Base-by-base conservation (phyloP, 2,329 filamentous ascomycete species). In the Stagonosporopsis chrysanthemi region DNA sequence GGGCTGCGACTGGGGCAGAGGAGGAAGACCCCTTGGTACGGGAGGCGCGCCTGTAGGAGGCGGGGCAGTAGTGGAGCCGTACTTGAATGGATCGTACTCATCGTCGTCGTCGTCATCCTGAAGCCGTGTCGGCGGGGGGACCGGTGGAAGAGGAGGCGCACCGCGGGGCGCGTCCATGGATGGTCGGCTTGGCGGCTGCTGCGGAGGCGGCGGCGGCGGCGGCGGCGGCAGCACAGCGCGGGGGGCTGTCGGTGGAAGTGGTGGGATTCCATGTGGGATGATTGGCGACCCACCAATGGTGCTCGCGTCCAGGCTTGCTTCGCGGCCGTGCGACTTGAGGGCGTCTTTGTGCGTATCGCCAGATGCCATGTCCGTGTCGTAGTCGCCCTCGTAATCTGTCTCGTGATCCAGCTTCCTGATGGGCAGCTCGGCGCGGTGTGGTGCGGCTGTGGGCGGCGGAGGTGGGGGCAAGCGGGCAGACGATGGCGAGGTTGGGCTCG, bases 351-450 rank as follows among this genome's bases (percentile, higher is more conserved):
- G 92, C 53, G 90, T 91, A n/a, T 87, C 92, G 9, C 91, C 89
- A n/a, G 93, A 91, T 1, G 90, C 93, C 72, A 98, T 98, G 73
- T 98, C 95, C 6, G 95, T 98, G 68, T 98, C 95, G 73, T 98
- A 98, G 72, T 98, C 95, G 6, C 94, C 95, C 73, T 99, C 95
- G 71, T 98, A 98, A 71, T 97, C 94, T 0, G 92, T 96, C 31
- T 92, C 84, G 24, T 87, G 88, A 14, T 89, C 88, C 38, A 84
- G 78, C 22, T 64, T 70, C 46, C 62, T 68, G 15, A 68, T 57
- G 3, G 69, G 64, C 22, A 61, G 66, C 17, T 77, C 75, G 26
- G 63, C 65, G 29, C 75, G 73, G n/a, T 77, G 72, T 42, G 76
- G 75, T 12, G 72, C 72, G 24, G 69, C 67, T 23, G 70, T 71